phyloP scores from a whole-genome alignment of 202 grass and related monocot genomes.

The Schoenoplectus triqueter region DNA sequence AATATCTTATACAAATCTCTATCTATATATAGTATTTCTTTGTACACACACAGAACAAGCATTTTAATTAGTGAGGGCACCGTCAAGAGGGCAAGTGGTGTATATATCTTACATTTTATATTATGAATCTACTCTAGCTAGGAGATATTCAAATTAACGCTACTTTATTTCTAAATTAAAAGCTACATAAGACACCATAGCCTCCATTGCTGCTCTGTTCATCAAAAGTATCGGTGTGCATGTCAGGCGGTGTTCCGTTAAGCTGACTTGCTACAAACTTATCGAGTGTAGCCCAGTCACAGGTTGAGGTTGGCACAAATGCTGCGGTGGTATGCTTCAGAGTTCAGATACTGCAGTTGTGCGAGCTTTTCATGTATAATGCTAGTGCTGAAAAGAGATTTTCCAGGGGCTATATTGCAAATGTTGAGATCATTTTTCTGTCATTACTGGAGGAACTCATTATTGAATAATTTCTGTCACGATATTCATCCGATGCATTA shows the following conservation, averaged over 20 bases:
- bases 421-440: slow-evolving; percentile 42
- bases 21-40: background rate
- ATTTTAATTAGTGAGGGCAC: slow-evolving; percentile 16
- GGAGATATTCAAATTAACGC: slow-evolving; percentile 21
- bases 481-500: slow-evolving; percentile 31
- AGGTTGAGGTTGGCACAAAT: slow-evolving; percentile 26
- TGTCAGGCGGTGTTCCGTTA: slow-evolving; percentile 43
- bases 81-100: background rate
- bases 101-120: slow-evolving; percentile 21
- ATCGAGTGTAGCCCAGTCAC: slow-evolving; percentile 73
- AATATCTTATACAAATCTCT: slow-evolving; percentile 11
- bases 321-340: slow-evolving; percentile 42
- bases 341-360: slow-evolving; percentile 45
- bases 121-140: background rate
- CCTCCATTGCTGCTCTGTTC: slow-evolving; percentile 25
- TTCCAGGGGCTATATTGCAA: background rate
- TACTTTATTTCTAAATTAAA: slow-evolving; percentile 36
- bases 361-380: slow-evolving; percentile 47
- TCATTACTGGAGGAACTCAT: slow-evolving; percentile 50
- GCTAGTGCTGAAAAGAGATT: slow-evolving; percentile 1
- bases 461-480: slow-evolving; percentile 55
- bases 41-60: slow-evolving; percentile 10
- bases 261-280: slow-evolving; percentile 59
- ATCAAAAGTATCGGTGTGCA: slow-evolving; percentile 44
- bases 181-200: slow-evolving; percentile 79